A percentile compares a stretch with the other conserved stretches of the same genome.
These are phyloP conservation scores for Desmodesmus armatus DNA, from an alignment of 139 green algal species.

Conservation along the genomic window DNA sequence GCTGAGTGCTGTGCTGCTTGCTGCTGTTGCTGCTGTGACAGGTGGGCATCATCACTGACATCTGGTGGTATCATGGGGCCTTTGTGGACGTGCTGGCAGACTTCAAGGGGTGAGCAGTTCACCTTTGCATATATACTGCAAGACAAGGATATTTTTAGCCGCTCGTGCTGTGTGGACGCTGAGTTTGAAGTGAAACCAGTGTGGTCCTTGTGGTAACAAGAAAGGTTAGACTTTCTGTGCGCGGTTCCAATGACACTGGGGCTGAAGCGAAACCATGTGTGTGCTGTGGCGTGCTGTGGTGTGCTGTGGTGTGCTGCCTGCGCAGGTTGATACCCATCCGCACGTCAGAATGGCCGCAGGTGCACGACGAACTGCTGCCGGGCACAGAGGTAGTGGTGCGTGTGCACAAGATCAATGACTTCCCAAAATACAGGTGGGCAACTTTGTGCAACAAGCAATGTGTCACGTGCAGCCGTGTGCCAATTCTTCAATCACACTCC, in stretches of 20 bases:
- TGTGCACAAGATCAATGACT: conserved; percentile 33
- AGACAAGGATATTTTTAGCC: background rate
- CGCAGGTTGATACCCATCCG: conserved; percentile 9
- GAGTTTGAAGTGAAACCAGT: no score
- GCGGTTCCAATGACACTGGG: no score
- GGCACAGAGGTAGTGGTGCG: conserved; percentile 22
- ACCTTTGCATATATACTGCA: background rate
- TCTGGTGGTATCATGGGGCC: conserved; percentile 31
- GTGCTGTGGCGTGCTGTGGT: background rate
- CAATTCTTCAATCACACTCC: no score
- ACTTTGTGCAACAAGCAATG: no score
- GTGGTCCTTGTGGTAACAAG: no score
- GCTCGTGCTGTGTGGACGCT: no score
- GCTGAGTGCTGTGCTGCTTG: conserved; percentile 46
- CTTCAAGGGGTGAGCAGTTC: conserved; percentile 15
- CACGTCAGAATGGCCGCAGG: conserved; percentile 14
- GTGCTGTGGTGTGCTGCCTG: background rate
- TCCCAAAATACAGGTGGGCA: conserved; percentile 32
- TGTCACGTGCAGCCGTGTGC: no score
- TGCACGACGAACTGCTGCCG: background rate
- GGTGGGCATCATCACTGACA: conserved; percentile 26
- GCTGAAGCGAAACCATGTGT: background rate
- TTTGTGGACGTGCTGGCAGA: conserved; percentile 28
- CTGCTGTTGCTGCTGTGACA: conserved; percentile 1
- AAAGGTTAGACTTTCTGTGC: no score